Evolutionary conservation across 805 yeast species (phyloP), one percentile per base, ranked within the genome.

Genomic region (Wickerhamomyces tratensis): DNA sequence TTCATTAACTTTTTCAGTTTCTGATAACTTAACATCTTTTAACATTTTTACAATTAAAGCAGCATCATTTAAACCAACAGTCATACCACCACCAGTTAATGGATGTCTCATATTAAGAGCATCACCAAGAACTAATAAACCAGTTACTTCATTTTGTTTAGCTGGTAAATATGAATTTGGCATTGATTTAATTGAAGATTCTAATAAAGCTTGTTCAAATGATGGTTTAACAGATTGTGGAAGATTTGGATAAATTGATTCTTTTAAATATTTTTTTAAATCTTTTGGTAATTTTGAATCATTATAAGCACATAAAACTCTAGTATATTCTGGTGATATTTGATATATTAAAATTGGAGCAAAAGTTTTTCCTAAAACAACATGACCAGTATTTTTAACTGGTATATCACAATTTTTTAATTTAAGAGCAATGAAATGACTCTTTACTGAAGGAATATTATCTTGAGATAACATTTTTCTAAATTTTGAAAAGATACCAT

Each of bases 31-130:
- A 11, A 78, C 74, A 2, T 44, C 38, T 54, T 42, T 82, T 41
- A 93, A 68, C 35, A 85, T 63, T 50, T 74, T 72, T 15, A 85
- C 77, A 38, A 88, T 69, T 33, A 84, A 58, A 0, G 74, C 82
- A 5, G 86, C 85, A 62, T 93, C 98, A 57, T 80, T 85, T 46
- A 93, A 68, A 2, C 96, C 97, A 37, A 93, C 98, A 26, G 98
- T 88, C 98, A 93, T 93, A 47, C 98, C 98, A 49, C 98, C 98
- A 41, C 98, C 98, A 1, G 98, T 93, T 47, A 93, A 74, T 27
- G 98, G 98, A 61, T 93, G 98, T 60, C 98, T 76, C 97, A 93
- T 93, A 62, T 93, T 93, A 52, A 89, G 71, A 2, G 98, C 86
- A 61, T 93, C 98, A 39, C 98, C 98, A 33, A 93, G 58, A 50